Conservation (phyloP, 495 filamentous ascomycete species). For the Jackrogersella minutella region DNA sequence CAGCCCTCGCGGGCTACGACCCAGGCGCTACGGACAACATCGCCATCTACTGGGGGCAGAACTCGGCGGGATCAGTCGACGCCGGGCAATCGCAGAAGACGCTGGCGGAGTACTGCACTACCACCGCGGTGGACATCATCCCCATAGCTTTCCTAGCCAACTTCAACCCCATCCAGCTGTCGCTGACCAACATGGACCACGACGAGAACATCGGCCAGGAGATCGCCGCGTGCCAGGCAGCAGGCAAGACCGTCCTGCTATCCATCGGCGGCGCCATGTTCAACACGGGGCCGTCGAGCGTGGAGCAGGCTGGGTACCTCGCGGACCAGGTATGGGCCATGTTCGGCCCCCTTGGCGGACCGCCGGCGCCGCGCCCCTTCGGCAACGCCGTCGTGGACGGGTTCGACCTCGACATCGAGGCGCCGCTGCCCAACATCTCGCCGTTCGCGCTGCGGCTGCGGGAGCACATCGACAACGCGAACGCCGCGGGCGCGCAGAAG, state of each 20-base stretch:
- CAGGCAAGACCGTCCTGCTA: slow-evolving; percentile 68
- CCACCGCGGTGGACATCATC: slow-evolving; percentile 54
- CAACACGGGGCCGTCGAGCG: slow-evolving; percentile 57
- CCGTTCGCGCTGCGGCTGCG: slow-evolving; percentile 65
- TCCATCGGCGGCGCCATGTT: slow-evolving; percentile 65
- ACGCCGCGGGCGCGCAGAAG: slow-evolving; percentile 46
- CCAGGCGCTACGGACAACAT: slow-evolving; percentile 61
- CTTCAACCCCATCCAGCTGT: slow-evolving; percentile 58
- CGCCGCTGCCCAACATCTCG: slow-evolving; percentile 53
- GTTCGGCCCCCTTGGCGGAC: slow-evolving; percentile 61
- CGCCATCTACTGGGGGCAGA: slow-evolving; percentile 67
- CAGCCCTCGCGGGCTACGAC: slow-evolving; percentile 55
- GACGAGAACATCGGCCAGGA: slow-evolving; percentile 61
- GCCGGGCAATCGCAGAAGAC: slow-evolving; percentile 22
- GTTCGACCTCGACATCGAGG: slow-evolving; percentile 61
- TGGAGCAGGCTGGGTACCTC: slow-evolving; percentile 58
- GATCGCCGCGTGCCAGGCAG: slow-evolving; percentile 65
- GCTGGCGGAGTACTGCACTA: slow-evolving; percentile 36
- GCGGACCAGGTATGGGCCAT: slow-evolving; percentile 69
- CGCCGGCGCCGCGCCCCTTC: slow-evolving; percentile 54
- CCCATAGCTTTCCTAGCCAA: slow-evolving; percentile 67
- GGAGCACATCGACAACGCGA: slow-evolving; percentile 55
- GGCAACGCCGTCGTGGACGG: slow-evolving; percentile 62
- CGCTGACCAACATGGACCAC: slow-evolving; percentile 65
- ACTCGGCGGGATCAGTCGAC: slow-evolving; percentile 26